Base-by-base conservation (phyloP, 2,329 filamentous ascomycete species). In the Exserohilum turcica region DNA sequence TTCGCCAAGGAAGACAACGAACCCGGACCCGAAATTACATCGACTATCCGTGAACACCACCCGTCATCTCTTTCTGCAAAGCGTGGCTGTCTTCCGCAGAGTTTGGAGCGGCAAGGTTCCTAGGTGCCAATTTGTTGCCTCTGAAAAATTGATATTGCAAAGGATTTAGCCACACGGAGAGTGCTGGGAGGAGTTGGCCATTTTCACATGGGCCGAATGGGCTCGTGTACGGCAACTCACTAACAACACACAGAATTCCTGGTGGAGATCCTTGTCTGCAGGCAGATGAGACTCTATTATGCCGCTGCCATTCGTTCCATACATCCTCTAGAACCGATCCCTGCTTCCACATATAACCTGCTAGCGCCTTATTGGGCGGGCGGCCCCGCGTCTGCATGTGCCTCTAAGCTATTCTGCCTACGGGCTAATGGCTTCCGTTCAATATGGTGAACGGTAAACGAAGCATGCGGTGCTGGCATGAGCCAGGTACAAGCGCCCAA, bases 391-490 rank as follows among this genome's bases (percentile, higher is more conserved):
- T 35, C 50, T 43, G 50, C 45, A 43, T 35, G 27, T 36, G 27
- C 27, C 46, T 39, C 19, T n/a, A 28, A 27, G 18, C 27, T 32
- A 28, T 18, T 9, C 35, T 43, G 12, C 37, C 42, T 37, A 48
- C 18, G 21, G 28, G 35, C 27, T 18, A 33, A 18, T 43, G 18
- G 39, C 24, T 53, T 49, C 38, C 50, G 45, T 13, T 21, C 35
- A 53, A 24, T 49, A 33, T 44, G 24, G 32, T 13, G 28, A 16
- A 32, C 28, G 28, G 36, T 29, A 31, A 32, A 37, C 18, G 19
- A 43, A 35, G 50, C 28, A 19, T 53, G 39, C 28, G 21, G 28
- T 44, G 33, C 46, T 49, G 16, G 39, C 33, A 53, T 27, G 38
- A 44, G 32, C 18, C 27, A 49, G 50, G 39, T 35, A 39, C 39